Conservation (phyloP, 257 asterid species). For the Solanum peruvianum region DNA sequence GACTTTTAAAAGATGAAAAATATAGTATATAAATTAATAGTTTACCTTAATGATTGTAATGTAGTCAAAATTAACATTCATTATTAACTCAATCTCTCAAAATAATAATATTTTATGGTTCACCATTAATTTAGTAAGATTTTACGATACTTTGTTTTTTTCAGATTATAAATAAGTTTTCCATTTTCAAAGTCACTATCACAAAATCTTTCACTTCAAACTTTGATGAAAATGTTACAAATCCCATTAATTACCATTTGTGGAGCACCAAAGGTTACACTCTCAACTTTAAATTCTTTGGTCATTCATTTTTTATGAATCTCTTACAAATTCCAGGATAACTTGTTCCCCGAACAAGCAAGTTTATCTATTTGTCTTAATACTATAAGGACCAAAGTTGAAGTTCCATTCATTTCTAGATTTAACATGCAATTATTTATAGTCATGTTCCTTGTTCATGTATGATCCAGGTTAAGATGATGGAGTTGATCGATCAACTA, state of each 20-base stretch:
- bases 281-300: too few species aligned
- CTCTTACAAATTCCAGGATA: too few species aligned
- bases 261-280: too few species aligned
- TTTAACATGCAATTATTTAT: background rate
- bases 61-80: too few species aligned
- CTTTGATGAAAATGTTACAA: too few species aligned
- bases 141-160: background rate
- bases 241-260: too few species aligned
- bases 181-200: background rate
- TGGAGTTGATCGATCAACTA: slow-evolving; percentile 74
- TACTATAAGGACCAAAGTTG: background rate
- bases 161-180: background rate
- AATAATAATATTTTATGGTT: background rate
- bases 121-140: background rate
- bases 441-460: background rate
- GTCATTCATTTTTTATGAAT: too few species aligned
- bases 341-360: background rate
- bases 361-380: background rate
- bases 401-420: too few species aligned
- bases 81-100: too few species aligned
- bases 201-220: background rate
- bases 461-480: slow-evolving; percentile 55
- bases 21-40: too few species aligned
- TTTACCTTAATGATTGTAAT: too few species aligned
- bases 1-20: too few species aligned